Conservation (phyloP, 2,329 filamentous ascomycete genomes). For the Fusarium kyushuense region DNA sequence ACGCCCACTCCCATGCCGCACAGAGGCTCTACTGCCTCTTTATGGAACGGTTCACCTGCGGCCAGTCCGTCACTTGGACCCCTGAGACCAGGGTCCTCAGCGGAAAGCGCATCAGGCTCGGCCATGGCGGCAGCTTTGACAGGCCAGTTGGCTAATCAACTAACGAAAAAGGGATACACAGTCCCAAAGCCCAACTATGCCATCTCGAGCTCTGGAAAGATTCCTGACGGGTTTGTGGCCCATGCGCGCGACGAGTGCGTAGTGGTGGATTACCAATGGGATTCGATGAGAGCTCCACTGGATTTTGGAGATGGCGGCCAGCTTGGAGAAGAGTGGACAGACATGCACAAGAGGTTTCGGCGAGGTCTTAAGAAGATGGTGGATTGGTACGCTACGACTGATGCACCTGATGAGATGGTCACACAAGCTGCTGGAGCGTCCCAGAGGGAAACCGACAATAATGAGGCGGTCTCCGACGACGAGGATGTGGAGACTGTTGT, state of each 20-base stretch:
- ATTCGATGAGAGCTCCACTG: constrained; percentile 83
- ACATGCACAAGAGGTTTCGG: constrained; percentile 92
- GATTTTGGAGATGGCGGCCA: constrained; percentile 90
- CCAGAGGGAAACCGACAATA: constrained; percentile 50
- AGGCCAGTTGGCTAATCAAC: constrained; percentile 42
- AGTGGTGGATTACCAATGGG: constrained; percentile 94
- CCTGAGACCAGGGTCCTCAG: constrained; percentile 34
- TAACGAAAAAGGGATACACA: constrained; percentile 68
- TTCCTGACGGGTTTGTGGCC: constrained; percentile 87
- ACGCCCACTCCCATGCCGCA: constrained; percentile 32
- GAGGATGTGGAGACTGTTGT: constrained; percentile 81
- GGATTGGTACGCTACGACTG: constrained; percentile 79
- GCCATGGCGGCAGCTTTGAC: constrained; percentile 54
- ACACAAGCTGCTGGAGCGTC: constrained; percentile 51
- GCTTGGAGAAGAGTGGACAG: constrained; percentile 93
- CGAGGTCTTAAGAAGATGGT: constrained; percentile 82
- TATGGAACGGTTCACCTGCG: constrained; percentile 53
- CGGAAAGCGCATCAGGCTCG: constrained; percentile 49
- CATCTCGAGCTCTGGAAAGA: constrained; percentile 81
- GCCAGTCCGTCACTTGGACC: constrained; percentile 43
- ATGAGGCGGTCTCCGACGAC: constrained; percentile 60
- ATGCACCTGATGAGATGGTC: constrained; percentile 64
- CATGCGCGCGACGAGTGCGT: constrained; percentile 90
- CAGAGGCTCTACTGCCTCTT: constrained; percentile 45
- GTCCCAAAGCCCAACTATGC: constrained; percentile 86